Base-by-base conservation (phyloP, 306 rosid species). In the Astragalus membranaceus region DNA sequence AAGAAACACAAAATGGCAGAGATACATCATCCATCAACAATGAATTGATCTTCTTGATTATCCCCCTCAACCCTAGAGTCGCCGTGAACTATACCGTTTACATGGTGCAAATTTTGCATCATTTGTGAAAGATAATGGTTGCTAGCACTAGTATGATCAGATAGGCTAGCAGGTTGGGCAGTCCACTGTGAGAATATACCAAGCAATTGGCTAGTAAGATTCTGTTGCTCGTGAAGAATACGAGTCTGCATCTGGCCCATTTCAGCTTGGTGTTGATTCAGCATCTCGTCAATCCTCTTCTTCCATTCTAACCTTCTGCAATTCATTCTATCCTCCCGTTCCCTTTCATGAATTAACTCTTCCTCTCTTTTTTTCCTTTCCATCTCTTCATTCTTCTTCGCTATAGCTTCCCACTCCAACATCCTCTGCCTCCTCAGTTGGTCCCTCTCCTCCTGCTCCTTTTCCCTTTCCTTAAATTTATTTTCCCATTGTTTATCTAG, bases 51-150 rank as follows among this genome's bases (percentile, higher is more conserved):
- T 52, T 87, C 98, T 71, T 94, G 97, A 87, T 88, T 90, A 64
- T 94, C 98, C 55, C 90, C 95, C 8, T 90, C 97, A 67, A 88
- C 97, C 87, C 96, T 84, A 14, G 97, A 41, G 80, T 85, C 98
- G 2, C 80, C 89, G 35, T 90, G 94, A 77, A 87, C 97, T 70
- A 90, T 84, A 16, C 91, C 87, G 41, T 85, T 90, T 59, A 93
- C 98, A 76, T 93, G 97, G 77, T 93, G 96, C 87, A 93, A 75
- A 78, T 81, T 93, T 82, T 93, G 98, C 96, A 90, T 94, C 97
- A 94, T 87, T 36, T 94, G 97, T 50, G 97, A 88, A 69, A 94
- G 80, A 72, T 90, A 94, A 80, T 94, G 97, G 78, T 86, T 94
- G 79, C 88, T 90, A 52, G 98, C 87, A 78, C 90, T 83, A 2